phyloP scores from a whole-genome alignment of 768 basidiomycete species.

The Suillus luteus region DNA sequence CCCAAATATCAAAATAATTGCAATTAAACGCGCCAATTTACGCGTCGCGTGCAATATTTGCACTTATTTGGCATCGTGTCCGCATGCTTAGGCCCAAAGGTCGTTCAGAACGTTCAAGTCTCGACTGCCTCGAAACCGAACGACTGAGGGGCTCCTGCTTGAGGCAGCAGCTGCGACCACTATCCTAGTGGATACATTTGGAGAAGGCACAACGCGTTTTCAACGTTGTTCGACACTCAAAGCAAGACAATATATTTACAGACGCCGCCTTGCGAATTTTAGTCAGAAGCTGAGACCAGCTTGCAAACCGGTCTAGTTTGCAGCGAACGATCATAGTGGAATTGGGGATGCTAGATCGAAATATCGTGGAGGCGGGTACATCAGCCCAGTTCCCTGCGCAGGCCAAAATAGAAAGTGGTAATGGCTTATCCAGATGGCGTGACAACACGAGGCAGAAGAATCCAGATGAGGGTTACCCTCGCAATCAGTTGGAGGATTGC shows the following conservation, averaged over 20 bases:
- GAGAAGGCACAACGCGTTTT: background rate
- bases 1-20: conserved; percentile 32
- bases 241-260: conserved; percentile 2
- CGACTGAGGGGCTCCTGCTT: background rate
- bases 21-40: conserved; percentile 43
- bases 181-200: conserved; percentile 2
- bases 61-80: conserved; percentile 17
- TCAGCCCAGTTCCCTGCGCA: conserved; percentile 3
- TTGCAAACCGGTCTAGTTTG: conserved; percentile 4
- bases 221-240: background rate
- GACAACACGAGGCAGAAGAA: conserved; percentile 1
- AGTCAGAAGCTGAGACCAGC: background rate
- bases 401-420: background rate
- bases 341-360: background rate
- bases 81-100: background rate
- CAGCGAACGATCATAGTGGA: conserved; percentile 1
- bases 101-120: background rate
- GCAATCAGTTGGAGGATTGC: conserved; percentile 6
- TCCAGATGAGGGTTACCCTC: background rate
- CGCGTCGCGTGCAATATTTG: conserved; percentile 43
- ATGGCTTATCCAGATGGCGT: background rate
- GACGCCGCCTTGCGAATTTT: conserved; percentile 8
- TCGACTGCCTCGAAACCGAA: background rate
- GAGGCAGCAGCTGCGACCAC: background rate
- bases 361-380: background rate